Base-by-base conservation (phyloP, 441 rosid genomes). In the Erodium texanum region DNA sequence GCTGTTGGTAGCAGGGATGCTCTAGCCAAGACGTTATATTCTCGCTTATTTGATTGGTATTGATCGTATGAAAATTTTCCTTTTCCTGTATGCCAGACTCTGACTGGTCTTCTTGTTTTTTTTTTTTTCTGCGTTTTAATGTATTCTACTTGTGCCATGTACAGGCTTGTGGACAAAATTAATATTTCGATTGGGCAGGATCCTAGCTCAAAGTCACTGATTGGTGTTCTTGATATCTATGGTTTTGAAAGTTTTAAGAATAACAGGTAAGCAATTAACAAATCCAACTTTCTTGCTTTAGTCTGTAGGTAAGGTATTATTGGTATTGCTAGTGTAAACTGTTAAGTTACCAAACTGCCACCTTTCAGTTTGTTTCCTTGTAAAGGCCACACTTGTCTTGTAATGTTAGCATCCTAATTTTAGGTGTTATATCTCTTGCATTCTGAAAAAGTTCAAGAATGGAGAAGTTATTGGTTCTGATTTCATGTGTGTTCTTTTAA, bases 221-320 rank as follows among this genome's bases (percentile, higher is more conserved):
- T 95, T 77, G 99, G 98, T 82, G 99, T 95, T 76, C 93, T 95
- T 79, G 98, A 92, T 84, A 92, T 95, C 72, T 95, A 95, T 83
- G 98, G 99, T 50, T 95, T 95, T 77, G 99, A 95, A 81, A 95
- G 99, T 82, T 95, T 95, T 73, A 86, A 95, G 81, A 84, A 83
- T 81, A 95, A 95, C 74, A 95, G 98, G 99, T 94, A 78, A 68
- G 58, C 66, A 15, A 22, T 27, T 66, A 66, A 36, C 50, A 12
- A 10, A 22, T 20, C 4, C 10, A 22, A 67, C 74, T 56, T 24
- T 41, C 36, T 27, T 67, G 66, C 19, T 56, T 3, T 64, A 23
- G 50, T 54, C 61, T 18, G 61, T 18, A 7, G 12, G 23, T 18
- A 54, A 54, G 24, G 11, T 19, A 54, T 54, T 54, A 11, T 54